Evolutionary conservation across 768 basidiomycete genomes (phyloP).

Genomic region (Tylopilus cervinicoccineus): DNA sequence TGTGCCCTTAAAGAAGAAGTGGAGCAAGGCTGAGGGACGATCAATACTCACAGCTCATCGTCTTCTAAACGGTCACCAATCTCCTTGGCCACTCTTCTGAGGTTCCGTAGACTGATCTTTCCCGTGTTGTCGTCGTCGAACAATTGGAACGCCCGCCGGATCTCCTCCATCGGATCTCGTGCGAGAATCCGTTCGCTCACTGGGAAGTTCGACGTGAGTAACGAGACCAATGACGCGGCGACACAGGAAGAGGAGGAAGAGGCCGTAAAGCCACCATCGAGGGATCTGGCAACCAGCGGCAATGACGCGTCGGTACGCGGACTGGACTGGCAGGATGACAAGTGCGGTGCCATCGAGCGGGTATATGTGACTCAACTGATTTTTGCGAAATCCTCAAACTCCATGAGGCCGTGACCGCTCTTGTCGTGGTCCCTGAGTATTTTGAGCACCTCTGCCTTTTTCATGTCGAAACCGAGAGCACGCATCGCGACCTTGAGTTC

Average conservation of each 20-base stretch:
- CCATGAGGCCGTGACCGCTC: slow-evolving; percentile 78
- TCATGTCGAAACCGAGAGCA: slow-evolving; percentile 94
- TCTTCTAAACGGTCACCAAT: slow-evolving; percentile 94
- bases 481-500: slow-evolving; percentile 99
- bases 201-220: slow-evolving; percentile 35
- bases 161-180: slow-evolving; percentile 95
- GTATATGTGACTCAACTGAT: slow-evolving; percentile 68
- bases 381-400: slow-evolving; percentile 89
- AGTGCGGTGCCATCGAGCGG: too few relatives aligned
- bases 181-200: slow-evolving; percentile 94
- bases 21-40: slow-evolving; percentile 3
- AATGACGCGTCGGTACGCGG: slow-evolving; percentile 3
- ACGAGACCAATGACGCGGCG: neutral
- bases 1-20: slow-evolving; percentile 14
- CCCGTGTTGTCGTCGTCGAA: slow-evolving; percentile 97
- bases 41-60: slow-evolving; percentile 81
- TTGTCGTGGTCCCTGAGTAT: slow-evolving; percentile 89
- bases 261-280: slow-evolving; percentile 1
- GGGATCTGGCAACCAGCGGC: neutral
- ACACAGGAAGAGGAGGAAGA: neutral
- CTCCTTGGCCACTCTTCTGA: slow-evolving; percentile 93
- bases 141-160: slow-evolving; percentile 90
- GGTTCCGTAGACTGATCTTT: slow-evolving; percentile 87
- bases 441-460: slow-evolving; percentile 97
- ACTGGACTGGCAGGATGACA: too few relatives aligned